Conservation (phyloP, 768 basidiomycete genomes). For the Boletus fagicola region DNA sequence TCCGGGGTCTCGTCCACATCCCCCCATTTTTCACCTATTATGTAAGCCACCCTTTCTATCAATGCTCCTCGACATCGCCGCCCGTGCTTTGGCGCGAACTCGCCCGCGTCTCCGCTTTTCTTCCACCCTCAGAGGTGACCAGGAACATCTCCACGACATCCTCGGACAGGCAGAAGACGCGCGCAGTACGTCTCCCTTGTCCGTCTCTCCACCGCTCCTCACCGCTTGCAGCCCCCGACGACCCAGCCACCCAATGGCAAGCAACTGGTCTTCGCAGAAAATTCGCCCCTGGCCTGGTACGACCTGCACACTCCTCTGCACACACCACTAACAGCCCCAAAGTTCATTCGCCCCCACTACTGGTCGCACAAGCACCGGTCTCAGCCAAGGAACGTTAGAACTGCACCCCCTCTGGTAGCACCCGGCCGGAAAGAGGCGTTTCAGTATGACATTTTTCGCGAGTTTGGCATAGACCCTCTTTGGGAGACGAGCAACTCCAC, state of each 20-base stretch:
- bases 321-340: not conserved
- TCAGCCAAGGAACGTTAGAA: constrained; percentile 19
- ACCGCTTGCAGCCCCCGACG: constrained; percentile 9
- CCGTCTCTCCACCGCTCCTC: not conserved
- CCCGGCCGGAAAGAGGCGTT: constrained; percentile 56
- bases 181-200: constrained; percentile 8
- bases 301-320: not conserved
- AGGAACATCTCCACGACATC: constrained; percentile 22
- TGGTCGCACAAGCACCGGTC: constrained; percentile 41
- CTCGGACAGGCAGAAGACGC: constrained; percentile 25
- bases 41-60: not conserved
- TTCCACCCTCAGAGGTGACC: constrained; percentile 27
- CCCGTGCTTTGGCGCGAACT: constrained; percentile 15
- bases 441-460: constrained; percentile 64
- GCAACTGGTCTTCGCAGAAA: constrained; percentile 27
- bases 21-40: constrained; percentile 1
- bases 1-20: constrained; percentile 16
- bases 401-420: constrained; percentile 46
- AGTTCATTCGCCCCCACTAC: constrained; percentile 51
- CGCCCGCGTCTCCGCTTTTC: constrained; percentile 1
- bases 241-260: constrained; percentile 19
- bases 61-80: constrained; percentile 15
- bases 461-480: constrained; percentile 71
- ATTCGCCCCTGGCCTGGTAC: constrained; percentile 25
- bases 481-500: constrained; percentile 60